Conservation (phyloP, 1,284 basidiomycete species). For the Grifola frondosa region DNA sequence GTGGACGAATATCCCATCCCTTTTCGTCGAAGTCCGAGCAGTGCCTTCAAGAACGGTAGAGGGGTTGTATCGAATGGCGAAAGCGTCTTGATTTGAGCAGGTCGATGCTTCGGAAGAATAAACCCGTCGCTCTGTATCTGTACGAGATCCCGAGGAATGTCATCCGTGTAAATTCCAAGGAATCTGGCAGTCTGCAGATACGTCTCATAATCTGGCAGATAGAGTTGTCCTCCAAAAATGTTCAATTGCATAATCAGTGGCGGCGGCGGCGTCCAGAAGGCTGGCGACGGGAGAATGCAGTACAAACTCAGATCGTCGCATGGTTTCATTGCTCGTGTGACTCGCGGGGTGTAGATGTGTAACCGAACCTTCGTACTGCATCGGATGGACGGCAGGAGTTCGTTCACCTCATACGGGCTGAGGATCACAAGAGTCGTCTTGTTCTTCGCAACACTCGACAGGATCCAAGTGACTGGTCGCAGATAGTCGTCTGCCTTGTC, state of each 20-base stretch:
- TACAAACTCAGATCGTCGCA: conserved; percentile 42
- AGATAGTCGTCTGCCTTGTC: conserved; percentile 33
- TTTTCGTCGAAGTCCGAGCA: conserved; percentile 40
- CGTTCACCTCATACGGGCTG: conserved; percentile 47
- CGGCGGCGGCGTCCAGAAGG: conserved; percentile 19
- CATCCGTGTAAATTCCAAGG: conserved; percentile 34
- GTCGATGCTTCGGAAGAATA: conserved; percentile 26
- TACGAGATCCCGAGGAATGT: conserved; percentile 14
- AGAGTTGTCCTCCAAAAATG: conserved; percentile 46
- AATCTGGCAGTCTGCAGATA: conserved; percentile 37
- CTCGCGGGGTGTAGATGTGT: conserved; percentile 44
- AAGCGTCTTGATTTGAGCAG: conserved; percentile 2
- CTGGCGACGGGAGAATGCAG: conserved; percentile 29
- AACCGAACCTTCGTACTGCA: conserved; percentile 34
- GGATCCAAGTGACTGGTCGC: conserved; percentile 47
- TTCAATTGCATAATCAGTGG: conserved; percentile 36
- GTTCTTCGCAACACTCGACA: conserved; percentile 22
- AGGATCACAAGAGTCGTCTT: conserved; percentile 39
- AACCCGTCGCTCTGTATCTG: conserved; percentile 37
- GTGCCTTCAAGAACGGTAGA: conserved; percentile 32
- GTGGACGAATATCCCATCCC: conserved; percentile 40
- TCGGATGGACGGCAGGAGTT: conserved; percentile 39
- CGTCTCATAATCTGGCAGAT: conserved; percentile 30
- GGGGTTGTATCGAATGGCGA: conserved; percentile 35
- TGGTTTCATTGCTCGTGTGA: conserved; percentile 34